phyloP scores from a whole-genome alignment of 106 monocot genomes.

The Dioscorea zingiberensis region DNA sequence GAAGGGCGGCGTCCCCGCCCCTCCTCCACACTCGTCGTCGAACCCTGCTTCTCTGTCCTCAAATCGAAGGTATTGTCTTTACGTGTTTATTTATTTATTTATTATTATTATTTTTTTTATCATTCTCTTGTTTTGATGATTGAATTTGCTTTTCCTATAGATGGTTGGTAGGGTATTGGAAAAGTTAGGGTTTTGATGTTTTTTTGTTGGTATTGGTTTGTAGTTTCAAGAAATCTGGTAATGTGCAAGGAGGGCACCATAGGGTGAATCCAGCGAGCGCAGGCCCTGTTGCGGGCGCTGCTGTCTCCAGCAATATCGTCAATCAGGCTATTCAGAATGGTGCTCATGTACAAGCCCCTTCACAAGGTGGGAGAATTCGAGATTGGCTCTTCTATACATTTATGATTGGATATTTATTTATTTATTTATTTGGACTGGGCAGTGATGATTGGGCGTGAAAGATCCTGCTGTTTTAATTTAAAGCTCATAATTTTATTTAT shows the following conservation, averaged over 20 bases:
- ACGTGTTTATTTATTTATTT: not conserved
- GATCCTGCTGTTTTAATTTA: too few species aligned
- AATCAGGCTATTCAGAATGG: conserved; percentile 34
- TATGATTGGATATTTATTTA: not conserved
- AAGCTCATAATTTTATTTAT: conserved; percentile 1
- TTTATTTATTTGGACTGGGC: not conserved
- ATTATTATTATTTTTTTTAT: not conserved
- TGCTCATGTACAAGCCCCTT: conserved; percentile 18
- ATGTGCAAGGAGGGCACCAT: conserved; percentile 52
- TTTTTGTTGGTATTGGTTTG: too few species aligned
- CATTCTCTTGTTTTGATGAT: too few species aligned
- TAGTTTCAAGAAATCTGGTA: conserved; percentile 15
- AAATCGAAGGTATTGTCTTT: conserved; percentile 11
- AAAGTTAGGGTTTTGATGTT: too few species aligned
- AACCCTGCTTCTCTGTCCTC: conserved; percentile 8
- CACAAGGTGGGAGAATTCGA: conserved; percentile 22
- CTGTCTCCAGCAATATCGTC: conserved; percentile 3
- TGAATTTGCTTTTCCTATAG: too few species aligned
- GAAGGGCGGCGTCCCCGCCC: conserved; percentile 14
- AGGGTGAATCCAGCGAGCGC: conserved; percentile 23
- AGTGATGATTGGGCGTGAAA: not conserved
- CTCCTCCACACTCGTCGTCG: conserved; percentile 15
- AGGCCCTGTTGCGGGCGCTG: conserved; percentile 5
- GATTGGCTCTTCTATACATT: not conserved
- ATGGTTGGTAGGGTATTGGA: too few species aligned